Base-by-base conservation (phyloP, 768 basidiomycete genomes). In the Boletus rex-veris region DNA sequence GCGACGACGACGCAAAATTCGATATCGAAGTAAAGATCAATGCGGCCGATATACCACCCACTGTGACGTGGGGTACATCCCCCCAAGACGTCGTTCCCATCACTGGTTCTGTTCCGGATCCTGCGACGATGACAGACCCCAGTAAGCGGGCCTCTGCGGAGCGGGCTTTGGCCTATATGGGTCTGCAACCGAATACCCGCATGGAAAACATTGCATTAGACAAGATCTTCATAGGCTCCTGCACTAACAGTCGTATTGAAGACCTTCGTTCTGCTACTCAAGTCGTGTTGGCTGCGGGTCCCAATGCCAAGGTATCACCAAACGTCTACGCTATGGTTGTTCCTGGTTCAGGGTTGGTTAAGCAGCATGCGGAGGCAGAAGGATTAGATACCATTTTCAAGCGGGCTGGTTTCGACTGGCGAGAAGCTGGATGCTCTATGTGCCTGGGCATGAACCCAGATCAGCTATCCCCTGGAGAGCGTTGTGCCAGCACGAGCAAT, bases 381-480 rank as follows among this genome's bases (percentile, higher is more conserved):
- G 92, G 92, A 24, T 76, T 96, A 55, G 91, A 94, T 63, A 77
- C 78, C 50, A 77, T 95, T 61, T 92, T 96, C 77, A 90, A 85
- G 67, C 86, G 88, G 41, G 92, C 92, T 35, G 92, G 92, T 31
- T 96, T 94, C 65, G 92, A 96, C 65, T 95, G 92, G 92, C 82
- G 92, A 48, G 92, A 96, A 71, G 92, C 92, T 31, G 92, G 92
- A 33, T 96, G 92, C 67, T 96, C 92, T 15, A 96, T 96, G 92
- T 96, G 92, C 73, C 72, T 96, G 60, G 92, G 92, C 39, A 96
- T 96, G 92, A 96, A 96, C 71, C 90, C 92, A 12, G 92, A 96
- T 71, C 90, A 93, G 65, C 76, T 96, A 46, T 78, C 80, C 16
- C 90, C 91, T 3, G 85, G 88, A 14, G 80, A 87, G 64, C 86